A percentile compares a stretch with the other conserved stretches of the same genome.
phyloP scores from a whole-genome alignment of 257 asterid genomes.

The Capsicum baccatum region DNA sequence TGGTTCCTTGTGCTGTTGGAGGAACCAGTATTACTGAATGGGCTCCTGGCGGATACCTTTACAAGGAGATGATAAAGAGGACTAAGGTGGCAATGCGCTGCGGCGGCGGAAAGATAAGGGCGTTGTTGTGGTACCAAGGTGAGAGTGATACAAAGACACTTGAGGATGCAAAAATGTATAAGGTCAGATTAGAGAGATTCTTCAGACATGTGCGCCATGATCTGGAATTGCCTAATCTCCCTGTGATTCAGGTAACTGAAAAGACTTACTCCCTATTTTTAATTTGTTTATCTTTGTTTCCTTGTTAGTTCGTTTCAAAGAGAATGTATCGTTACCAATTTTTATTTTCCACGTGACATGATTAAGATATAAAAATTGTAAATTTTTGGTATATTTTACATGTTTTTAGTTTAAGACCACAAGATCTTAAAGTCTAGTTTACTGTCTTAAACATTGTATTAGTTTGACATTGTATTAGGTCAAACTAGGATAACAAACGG shows the following conservation, averaged over 20 bases:
- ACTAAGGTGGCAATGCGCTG: conserved; percentile 22
- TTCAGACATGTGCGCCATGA: conserved; percentile 38
- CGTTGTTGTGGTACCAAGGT: conserved; percentile 53
- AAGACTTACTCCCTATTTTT: not conserved
- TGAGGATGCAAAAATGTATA: conserved; percentile 40
- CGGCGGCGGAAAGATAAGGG: conserved; percentile 39
- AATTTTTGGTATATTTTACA: too few species aligned
- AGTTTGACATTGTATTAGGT: too few species aligned
- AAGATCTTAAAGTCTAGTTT: too few species aligned
- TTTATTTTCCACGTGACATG: too few species aligned
- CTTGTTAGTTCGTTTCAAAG: too few species aligned
- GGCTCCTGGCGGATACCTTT: conserved; percentile 39
- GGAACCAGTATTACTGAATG: conserved; percentile 48
- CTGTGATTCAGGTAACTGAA: conserved; percentile 40
- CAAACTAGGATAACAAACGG: too few species aligned
- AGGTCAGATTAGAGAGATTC: conserved; percentile 39
- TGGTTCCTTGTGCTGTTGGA: conserved; percentile 56
- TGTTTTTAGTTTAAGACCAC: too few species aligned
- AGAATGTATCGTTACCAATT: too few species aligned
- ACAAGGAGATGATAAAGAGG: conserved; percentile 38
- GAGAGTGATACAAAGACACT: conserved; percentile 36
- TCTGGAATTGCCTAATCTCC: conserved; percentile 32
- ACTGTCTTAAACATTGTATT: too few species aligned
- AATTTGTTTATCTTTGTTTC: too few species aligned
- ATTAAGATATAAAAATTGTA: too few species aligned